Base-by-base conservation (phyloP, 306 rosid genomes). In the Gynostemma pentaphyllum region DNA sequence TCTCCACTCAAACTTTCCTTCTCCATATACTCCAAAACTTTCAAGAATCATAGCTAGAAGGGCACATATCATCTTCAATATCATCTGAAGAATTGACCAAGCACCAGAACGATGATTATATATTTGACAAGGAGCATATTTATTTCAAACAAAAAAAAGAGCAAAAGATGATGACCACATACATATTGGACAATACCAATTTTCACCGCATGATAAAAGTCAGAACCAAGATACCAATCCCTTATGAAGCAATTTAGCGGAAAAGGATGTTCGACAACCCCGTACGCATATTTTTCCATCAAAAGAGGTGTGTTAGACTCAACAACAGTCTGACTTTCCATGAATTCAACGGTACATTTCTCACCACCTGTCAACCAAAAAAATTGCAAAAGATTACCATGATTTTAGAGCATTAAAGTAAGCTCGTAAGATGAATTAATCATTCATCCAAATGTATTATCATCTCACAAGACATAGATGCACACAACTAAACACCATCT, bases 151-250 rank as follows among this genome's bases (percentile, higher is more conserved):
- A 59, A 53, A 70, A 73, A 78, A 39, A 55, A 64, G 26, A 37
- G 18, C 29, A 37, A 36, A 39, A 69, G 64, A 66, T 64, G 70
- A 70, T 9, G 64, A 68, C 42, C 69, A 79, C 97, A 66, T 84
- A 94, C 99, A 84, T 94, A 94, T 81, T 94, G 99, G 64, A 94
- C 99, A 4, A 94, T 88, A 84, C 99, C 99, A 64, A 94, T 76
- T 86, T 94, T 94, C 86, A 94, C 99, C 32, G 95, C 84, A 76
- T 94, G 67, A 79, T 94, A 94, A 85, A 94, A 94, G 63, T 83
- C 82, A 19, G 86, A 72, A 46, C 99, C 99, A 78, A 94, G 97
- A 77, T 77, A 65, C 99, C 99, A 94, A 71, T 83, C 87, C 74
- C 89, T 76, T 71, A 94, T 36, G 51, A 79, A 52, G 48, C 82